Evolutionary conservation across 2,329 filamentous ascomycete genomes (phyloP).

Genomic region (Phialocephala sp.): DNA sequence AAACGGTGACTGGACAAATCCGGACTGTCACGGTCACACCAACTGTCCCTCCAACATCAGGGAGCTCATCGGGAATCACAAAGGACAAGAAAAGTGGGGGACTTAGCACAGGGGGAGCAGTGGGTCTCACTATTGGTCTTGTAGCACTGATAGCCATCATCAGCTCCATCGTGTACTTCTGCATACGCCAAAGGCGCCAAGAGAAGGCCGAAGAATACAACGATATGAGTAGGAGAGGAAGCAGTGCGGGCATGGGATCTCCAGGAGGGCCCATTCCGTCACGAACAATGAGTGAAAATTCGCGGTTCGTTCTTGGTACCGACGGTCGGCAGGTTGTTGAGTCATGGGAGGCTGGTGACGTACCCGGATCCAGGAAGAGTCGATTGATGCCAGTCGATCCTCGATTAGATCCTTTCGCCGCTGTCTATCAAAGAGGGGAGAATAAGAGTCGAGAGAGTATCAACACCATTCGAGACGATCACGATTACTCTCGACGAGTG

Average conservation of each 20-base stretch:
- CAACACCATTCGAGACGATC: constrained; percentile 67
- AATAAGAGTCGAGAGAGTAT: constrained; percentile 68
- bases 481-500: constrained; percentile 64
- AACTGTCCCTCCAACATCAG: constrained; percentile 43
- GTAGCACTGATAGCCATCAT: constrained; percentile 50
- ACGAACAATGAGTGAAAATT: constrained; percentile 44
- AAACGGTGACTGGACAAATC: constrained; percentile 62
- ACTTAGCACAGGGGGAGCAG: constrained; percentile 55
- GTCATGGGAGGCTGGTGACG: constrained; percentile 39
- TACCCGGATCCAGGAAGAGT: constrained; percentile 49
- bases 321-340: constrained; percentile 43
- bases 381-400: constrained; percentile 67
- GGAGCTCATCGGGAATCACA: constrained; percentile 15
- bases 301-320: constrained; percentile 43
- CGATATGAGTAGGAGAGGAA: constrained; percentile 34
- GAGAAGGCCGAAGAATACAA: constrained; percentile 46
- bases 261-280: constrained; percentile 37
- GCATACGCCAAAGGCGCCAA: constrained; percentile 51
- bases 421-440: constrained; percentile 58
- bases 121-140: constrained; percentile 59
- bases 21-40: constrained; percentile 61
- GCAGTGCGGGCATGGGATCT: constrained; percentile 34
- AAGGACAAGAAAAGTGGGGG: constrained; percentile 37
- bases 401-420: constrained; percentile 65
- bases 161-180: constrained; percentile 48